Base-by-base conservation (phyloP, 176 grass and related monocot species). In the Leersia perrieri region DNA sequence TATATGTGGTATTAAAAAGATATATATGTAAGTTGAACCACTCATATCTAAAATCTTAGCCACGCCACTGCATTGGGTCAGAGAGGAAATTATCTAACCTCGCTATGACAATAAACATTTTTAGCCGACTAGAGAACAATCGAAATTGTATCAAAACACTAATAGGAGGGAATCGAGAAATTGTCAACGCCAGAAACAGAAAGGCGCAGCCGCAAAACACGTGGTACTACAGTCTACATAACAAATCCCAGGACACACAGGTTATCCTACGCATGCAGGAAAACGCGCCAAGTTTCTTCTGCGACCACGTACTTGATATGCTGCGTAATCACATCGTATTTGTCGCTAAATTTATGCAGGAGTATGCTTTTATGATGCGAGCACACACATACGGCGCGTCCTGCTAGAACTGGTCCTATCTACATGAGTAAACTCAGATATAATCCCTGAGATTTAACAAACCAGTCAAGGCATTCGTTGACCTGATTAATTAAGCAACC, bases 101-200 rank as follows among this genome's bases (percentile, higher is more conserved):
- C n/a, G n/a, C n/a, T n/a, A n/a, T n/a, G n/a, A n/a, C n/a, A n/a
- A n/a, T n/a, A n/a, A n/a, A n/a, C n/a, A n/a, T n/a, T n/a, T n/a
- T n/a, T n/a, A n/a, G n/a, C n/a, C n/a, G n/a, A n/a, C n/a, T n/a
- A n/a, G n/a, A n/a, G n/a, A n/a, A n/a, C n/a, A n/a, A n/a, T n/a
- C n/a, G n/a, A n/a, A n/a, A n/a, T n/a, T n/a, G n/a, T n/a, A n/a
- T n/a, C n/a, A n/a, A n/a, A n/a, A n/a, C n/a, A n/a, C n/a, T n/a
- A n/a, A n/a, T n/a, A n/a, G n/a, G n/a, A 18, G 1, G 18, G 3
- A 0, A 13, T 1, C 28, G 32, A 3, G 58, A 73, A 63, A 38
- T 23, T n/a, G 38, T 87, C 72, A 71, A 82, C 55, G 64, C 65
- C 79, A 29, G 80, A 47, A 58, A 45, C 74, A 20, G 42, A 78